A percentile compares a stretch with the other conserved stretches of the same genome.
Evolutionary conservation across 306 rosid species (phyloP).

Genomic region (Oxytropis ochrocephala): DNA sequence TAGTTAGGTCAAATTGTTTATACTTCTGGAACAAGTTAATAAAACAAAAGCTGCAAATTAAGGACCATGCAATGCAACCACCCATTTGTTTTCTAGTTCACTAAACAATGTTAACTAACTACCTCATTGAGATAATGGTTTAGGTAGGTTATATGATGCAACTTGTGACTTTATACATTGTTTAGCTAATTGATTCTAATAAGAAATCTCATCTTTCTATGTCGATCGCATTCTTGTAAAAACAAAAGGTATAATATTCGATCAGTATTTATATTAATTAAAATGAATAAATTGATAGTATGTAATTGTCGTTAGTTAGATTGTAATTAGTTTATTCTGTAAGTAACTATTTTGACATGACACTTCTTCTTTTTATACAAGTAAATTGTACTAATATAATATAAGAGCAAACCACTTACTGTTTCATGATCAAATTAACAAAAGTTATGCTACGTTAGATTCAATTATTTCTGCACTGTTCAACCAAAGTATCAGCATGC

Average conservation of each 20-base stretch:
- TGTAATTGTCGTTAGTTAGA: too few species aligned
- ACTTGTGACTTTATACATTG: background rate
- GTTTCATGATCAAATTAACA: too few species aligned
- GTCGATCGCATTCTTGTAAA: background rate
- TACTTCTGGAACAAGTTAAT: constrained; percentile 42
- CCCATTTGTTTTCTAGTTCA: constrained; percentile 24
- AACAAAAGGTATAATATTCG: too few species aligned
- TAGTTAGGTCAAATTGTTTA: constrained; percentile 18
- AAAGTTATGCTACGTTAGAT: too few species aligned
- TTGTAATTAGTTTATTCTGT: too few species aligned
- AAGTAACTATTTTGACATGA: background rate
- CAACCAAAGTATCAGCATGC: too few species aligned
- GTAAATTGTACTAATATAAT: too few species aligned
- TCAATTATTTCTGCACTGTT: too few species aligned
- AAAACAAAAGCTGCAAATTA: constrained; percentile 10
- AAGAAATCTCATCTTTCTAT: background rate
- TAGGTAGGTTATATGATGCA: constrained; percentile 24
- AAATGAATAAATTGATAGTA: too few species aligned
- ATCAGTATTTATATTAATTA: too few species aligned
- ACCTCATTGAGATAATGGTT: constrained; percentile 22
- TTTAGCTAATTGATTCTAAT: background rate
- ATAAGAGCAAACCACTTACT: too few species aligned
- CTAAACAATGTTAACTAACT: background rate
- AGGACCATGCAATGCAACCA: constrained; percentile 39
- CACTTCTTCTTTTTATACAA: too few species aligned